Evolutionary conservation across 73 alveolate species (phyloP).

Genomic region (Stentor coeruleus): DNA sequence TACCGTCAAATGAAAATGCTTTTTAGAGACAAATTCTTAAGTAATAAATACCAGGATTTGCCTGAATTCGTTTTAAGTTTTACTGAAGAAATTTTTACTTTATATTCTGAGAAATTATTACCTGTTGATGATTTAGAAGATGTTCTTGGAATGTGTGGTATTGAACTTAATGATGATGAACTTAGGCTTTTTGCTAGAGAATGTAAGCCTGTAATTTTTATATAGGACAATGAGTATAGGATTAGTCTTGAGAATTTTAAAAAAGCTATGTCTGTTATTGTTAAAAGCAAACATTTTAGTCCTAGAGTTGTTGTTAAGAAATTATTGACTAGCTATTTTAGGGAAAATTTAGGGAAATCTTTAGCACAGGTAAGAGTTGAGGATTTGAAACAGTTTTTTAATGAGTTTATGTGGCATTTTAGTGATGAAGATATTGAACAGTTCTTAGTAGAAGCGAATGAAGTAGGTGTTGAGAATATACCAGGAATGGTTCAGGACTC

Average conservation of each 20-base stretch:
- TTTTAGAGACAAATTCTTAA: background rate
- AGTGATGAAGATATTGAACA: background rate
- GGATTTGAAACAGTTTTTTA: background rate
- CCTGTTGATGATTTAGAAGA: background rate
- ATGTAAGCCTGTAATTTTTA: background rate
- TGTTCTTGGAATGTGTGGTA: background rate
- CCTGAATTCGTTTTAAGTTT: background rate
- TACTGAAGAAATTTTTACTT: background rate
- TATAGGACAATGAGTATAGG: background rate
- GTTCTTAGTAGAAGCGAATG: background rate
- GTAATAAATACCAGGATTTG: background rate
- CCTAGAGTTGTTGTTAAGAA: background rate
- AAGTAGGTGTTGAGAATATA: background rate
- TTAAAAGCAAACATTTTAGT: background rate
- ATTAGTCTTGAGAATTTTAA: background rate
- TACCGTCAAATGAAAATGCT: conserved; percentile 18
- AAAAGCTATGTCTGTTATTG: background rate
- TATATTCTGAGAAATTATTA: background rate
- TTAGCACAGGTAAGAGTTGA: background rate
- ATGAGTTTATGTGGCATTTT: conserved; percentile 4
- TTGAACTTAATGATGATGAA: background rate
- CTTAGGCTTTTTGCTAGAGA: conserved; percentile 19
- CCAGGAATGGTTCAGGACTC: background rate
- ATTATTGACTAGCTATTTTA: background rate
- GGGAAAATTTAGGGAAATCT: background rate